phyloP scores from a whole-genome alignment of 1,139 yeast species.

The Yamadazyma atmosphaerica region DNA sequence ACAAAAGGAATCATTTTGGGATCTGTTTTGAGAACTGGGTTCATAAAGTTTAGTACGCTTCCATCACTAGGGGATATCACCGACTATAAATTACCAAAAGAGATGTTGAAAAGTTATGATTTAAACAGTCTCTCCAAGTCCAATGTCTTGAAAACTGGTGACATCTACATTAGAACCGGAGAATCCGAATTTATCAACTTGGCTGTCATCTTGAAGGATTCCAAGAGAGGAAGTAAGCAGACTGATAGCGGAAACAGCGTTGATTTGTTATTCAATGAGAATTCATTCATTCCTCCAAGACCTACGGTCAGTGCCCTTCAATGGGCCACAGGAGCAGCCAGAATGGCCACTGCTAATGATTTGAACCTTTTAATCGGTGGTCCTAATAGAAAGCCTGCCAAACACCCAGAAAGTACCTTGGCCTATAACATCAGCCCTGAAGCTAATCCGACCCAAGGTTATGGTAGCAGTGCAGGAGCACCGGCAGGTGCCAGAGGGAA shows the following conservation, averaged over 20 bases:
- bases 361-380: conserved; percentile 61
- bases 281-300: conserved; percentile 67
- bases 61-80: conserved; percentile 42
- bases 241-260: conserved; percentile 22
- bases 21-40: conserved; percentile 38
- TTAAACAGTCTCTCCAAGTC: conserved; percentile 28
- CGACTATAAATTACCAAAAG: conserved; percentile 38
- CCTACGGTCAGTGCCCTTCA: conserved; percentile 80
- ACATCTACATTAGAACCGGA: conserved; percentile 60
- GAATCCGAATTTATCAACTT: conserved; percentile 51
- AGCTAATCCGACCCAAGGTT: conserved; percentile 40
- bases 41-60: conserved; percentile 36
- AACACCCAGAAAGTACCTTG: conserved; percentile 54
- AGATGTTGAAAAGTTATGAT: conserved; percentile 26
- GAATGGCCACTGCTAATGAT: conserved; percentile 59
- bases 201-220: conserved; percentile 41
- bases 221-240: conserved; percentile 25
- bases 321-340: conserved; percentile 78
- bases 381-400: conserved; percentile 54
- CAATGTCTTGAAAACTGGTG: conserved; percentile 66
- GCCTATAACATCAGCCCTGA: conserved; percentile 56
- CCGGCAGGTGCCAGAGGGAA: conserved; percentile 11
- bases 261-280: conserved; percentile 60
- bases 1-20: conserved; percentile 36
- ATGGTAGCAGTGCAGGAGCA: conserved; percentile 17